Base-by-base conservation (phyloP, 768 basidiomycete species). In the Boletus pseudo-olivaceus region DNA sequence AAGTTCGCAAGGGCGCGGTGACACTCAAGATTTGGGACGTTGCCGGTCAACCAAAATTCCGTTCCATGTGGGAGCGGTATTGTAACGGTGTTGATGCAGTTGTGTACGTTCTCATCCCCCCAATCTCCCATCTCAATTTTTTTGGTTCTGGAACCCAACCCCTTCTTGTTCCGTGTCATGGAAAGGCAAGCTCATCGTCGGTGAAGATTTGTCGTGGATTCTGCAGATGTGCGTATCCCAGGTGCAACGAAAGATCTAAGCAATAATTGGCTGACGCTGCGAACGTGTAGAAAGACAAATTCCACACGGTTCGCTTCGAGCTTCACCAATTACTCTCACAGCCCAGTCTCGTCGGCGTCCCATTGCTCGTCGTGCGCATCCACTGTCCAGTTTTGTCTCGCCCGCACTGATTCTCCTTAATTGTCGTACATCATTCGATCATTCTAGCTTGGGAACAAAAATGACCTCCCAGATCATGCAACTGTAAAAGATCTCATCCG, bases 11-110 rank as follows among this genome's bases (percentile, higher is more conserved):
- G 64, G 93, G 92, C 12, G 95, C 93, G 55, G 85, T 96, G 1
- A 92, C 90, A 1, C 75, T 97, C 65, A 96, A 93, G 69, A 84
- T 97, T 45, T 97, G 94, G 94, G 94, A 97, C 69, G 90, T 97
- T 37, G 93, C 93, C 57, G 93, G 93, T 30, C 93, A 96, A 74
- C 89, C 93, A 7, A 92, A 90, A 67, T 97, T 95, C 67, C 83
- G 94, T 41, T 90, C 90, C 34, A 93, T 95, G 87, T 97, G 92
- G 91, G 92, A 94, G 70, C 78, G 94, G 41, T 97, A 96, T 70
- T 94, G 93, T 71, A 82, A 87, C 57, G 94, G 93, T 9, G 92
- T 92, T 1, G 92, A 96, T 66, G 94, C 94, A 26, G 85, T 97
- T 34, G 82, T 96, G 92, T 95, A 69, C 64, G 88, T 62, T 32